Base-by-base conservation (phyloP, 257 asterid species). In the Ajuga chamaepitys region DNA sequence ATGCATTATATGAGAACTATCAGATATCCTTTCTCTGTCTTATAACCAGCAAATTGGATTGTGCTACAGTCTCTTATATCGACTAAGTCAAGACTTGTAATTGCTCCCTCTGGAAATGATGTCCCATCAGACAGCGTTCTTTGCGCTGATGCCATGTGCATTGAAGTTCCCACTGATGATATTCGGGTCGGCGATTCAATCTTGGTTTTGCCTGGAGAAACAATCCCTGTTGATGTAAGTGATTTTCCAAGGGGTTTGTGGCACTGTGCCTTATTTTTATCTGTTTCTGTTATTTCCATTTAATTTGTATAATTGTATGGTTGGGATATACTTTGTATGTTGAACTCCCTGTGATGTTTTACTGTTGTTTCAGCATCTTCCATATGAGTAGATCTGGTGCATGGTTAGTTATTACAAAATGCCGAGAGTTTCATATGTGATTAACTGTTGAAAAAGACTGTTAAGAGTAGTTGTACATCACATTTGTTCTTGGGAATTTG, bases 191-290 rank as follows among this genome's bases (percentile, higher is more conserved):
- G 95, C 42, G 98, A 93, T 70, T 67, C 88, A 26, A 64, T 93
- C 74, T 78, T 89, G 83, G 98, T 93, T 81, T 82, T 93, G 76
- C 97, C 98, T 65, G 97, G 98, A 60, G 97, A 93, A 84, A 93
- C 96, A 68, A 82, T 93, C 59, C 96, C 98, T 41, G 95, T 93
- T 38, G 98, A 93, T 81, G 98, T 93, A 78, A 85, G 97, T 80
- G 51, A 62, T 55, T 67, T 40, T 75, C 60, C 57, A 28, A 7
- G 64, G 21, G 20, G n/a, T 59, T 41, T n/a, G 34, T 38, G 34
- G 63, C 46, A 44, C 40, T 25, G 30, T 35, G 32, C 35, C 13
- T n/a, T 24, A 30, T 30, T 11, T 37, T 21, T 9, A 17, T 63
- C 38, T 38, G 60, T 62, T 55, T 11, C 28, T 25, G 28, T 24